phyloP scores from a whole-genome alignment of 306 rosid genomes.

The Trifolium repens region DNA sequence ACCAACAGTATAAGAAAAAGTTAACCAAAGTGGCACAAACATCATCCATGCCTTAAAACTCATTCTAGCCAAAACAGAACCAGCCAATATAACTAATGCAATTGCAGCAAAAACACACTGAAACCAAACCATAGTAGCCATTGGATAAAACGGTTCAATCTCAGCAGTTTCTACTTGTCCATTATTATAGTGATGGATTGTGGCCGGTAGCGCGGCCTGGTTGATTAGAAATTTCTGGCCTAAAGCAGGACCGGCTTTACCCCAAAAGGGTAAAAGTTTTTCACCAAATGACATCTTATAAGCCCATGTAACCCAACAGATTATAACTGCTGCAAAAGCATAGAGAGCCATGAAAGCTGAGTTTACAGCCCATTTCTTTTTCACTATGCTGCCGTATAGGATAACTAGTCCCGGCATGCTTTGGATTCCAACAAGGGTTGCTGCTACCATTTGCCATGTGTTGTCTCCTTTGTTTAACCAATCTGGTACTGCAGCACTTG shows the following conservation, averaged over 20 bases:
- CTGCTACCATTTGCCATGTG: slow-evolving; percentile 69
- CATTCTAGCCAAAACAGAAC: slow-evolving; percentile 58
- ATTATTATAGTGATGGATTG: background rate
- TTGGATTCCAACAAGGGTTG: slow-evolving; percentile 64
- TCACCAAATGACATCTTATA: slow-evolving; percentile 62
- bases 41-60: slow-evolving; percentile 64
- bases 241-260: slow-evolving; percentile 53
- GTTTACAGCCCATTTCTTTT: slow-evolving; percentile 70
- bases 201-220: slow-evolving; percentile 36
- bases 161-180: slow-evolving; percentile 12
- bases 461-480: slow-evolving; percentile 81
- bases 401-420: slow-evolving; percentile 70
- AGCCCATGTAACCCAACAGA: slow-evolving; percentile 60
- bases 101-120: slow-evolving; percentile 59
- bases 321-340: slow-evolving; percentile 52
- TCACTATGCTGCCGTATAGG: slow-evolving; percentile 66
- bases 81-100: slow-evolving; percentile 50
- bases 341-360: slow-evolving; percentile 65
- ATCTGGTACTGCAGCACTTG: slow-evolving; percentile 45
- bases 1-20: slow-evolving; percentile 59
- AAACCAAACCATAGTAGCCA: slow-evolving; percentile 69
- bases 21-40: slow-evolving; percentile 64
- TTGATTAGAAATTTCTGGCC: slow-evolving; percentile 48
- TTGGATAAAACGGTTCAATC: slow-evolving; percentile 50
- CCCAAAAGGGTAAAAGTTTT: slow-evolving; percentile 57